phyloP scores from a whole-genome alignment of 192 early-diverging fungal genomes.

The Podila horticola region DNA sequence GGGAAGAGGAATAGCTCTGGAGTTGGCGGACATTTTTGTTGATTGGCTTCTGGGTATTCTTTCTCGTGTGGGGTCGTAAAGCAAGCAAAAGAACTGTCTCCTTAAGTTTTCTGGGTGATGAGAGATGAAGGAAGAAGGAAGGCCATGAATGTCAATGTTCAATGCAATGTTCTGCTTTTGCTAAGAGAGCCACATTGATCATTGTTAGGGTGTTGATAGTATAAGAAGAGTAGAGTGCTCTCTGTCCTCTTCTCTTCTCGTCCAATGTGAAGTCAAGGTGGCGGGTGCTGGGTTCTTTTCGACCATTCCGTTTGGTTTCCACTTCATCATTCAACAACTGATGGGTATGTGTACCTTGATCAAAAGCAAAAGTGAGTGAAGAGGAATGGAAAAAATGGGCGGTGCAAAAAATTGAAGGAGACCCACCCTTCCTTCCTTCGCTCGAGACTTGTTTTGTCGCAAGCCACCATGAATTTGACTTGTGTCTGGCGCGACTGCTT shows the following conservation, averaged over 20 bases:
- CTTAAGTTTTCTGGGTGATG: neutral
- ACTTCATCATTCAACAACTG: neutral
- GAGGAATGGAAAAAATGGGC: conserved; percentile 14
- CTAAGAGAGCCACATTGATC: neutral
- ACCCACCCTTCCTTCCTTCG: neutral
- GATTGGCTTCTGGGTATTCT: conserved; percentile 41
- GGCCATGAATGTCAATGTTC: neutral
- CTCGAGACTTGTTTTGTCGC: neutral
- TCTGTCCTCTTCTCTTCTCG: no score
- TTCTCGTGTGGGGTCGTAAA: conserved; percentile 13
- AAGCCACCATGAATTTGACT: neutral
- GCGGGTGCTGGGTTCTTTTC: neutral
- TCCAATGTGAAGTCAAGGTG: no score
- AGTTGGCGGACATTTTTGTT: conserved; percentile 52
- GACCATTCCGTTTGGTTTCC: no score
- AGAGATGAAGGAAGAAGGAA: neutral
- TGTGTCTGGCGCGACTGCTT: no score
- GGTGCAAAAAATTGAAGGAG: conserved; percentile 1
- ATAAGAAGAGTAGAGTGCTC: no score
- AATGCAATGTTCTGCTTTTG: neutral
- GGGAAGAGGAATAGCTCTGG: conserved; percentile 56
- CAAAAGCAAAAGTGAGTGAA: conserved; percentile 42
- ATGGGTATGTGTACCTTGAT: conserved; percentile 37
- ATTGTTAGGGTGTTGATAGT: neutral
- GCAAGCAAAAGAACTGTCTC: conserved; percentile 1